phyloP scores from a whole-genome alignment of 306 rosid genomes.

The Vigna mungo region DNA sequence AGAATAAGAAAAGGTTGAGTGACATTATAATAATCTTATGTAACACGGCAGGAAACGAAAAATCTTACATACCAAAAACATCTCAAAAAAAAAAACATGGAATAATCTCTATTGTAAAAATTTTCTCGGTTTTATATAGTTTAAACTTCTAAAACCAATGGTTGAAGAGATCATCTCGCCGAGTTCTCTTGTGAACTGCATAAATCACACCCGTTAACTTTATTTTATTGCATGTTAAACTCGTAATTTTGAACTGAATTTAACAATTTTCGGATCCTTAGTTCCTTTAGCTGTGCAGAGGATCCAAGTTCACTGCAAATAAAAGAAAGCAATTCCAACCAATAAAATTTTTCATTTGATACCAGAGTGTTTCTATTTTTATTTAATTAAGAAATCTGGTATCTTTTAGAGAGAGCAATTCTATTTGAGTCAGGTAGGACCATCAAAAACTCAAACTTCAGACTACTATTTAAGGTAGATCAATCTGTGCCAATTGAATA shows the following conservation, averaged over 20 bases:
- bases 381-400: too few species aligned
- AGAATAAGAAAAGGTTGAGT: background rate
- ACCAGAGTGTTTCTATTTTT: background rate
- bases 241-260: background rate
- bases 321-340: background rate
- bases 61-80: background rate
- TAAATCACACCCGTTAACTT: background rate
- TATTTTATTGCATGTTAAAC: background rate
- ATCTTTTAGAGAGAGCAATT: too few species aligned
- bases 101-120: conserved; percentile 9
- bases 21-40: background rate
- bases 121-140: conserved; percentile 1
- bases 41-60: background rate
- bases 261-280: background rate
- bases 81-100: background rate
- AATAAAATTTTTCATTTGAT: background rate
- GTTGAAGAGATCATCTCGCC: background rate
- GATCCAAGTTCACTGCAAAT: conserved; percentile 15
- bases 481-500: background rate
- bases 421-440: too few species aligned
- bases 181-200: conserved; percentile 10
- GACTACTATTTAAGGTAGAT: background rate
- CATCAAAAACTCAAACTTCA: background rate
- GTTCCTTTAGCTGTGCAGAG: background rate
- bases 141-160: background rate